phyloP scores from a whole-genome alignment of 352 stramenopile species.

The Phytophthora palmivora region DNA sequence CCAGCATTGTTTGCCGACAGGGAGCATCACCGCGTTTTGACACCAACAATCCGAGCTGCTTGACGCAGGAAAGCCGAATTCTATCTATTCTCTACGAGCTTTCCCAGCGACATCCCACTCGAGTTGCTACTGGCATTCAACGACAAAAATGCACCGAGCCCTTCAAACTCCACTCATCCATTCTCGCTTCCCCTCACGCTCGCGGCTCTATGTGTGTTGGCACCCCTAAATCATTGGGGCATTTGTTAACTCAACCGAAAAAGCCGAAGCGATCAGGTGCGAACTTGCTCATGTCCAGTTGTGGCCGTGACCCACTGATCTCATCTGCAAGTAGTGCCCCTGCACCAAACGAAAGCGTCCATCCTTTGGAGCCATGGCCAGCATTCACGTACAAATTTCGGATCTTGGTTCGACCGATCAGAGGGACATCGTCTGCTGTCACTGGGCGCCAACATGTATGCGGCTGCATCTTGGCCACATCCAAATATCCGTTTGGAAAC shows the following conservation, averaged over 20 bases:
- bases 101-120: constrained; percentile 2
- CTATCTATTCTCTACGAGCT: constrained; percentile 42
- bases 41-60: constrained; percentile 1
- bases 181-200: constrained; percentile 13
- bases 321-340: constrained; percentile 80
- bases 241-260: constrained; percentile 50
- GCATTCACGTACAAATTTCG: constrained; percentile 88
- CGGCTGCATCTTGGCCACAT: constrained; percentile 77
- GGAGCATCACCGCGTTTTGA: constrained; percentile 6
- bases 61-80: constrained; percentile 15
- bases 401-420: constrained; percentile 83
- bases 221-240: constrained; percentile 24
- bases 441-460: constrained; percentile 87
- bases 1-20: constrained; percentile 17
- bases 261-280: constrained; percentile 80
- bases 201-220: constrained; percentile 31
- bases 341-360: constrained; percentile 85
- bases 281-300: constrained; percentile 88
- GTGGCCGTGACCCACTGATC: constrained; percentile 77
- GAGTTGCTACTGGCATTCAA: constrained; percentile 13
- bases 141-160: constrained; percentile 9
- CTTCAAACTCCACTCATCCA: constrained; percentile 18
- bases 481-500: constrained; percentile 84
- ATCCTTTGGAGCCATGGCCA: constrained; percentile 86
- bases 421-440: constrained; percentile 83